Evolutionary conservation across 2,329 filamentous ascomycete species (phyloP), one percentile per base, ranked within the genome.

Genomic region (Phaeosphaeriaceae sp.): DNA sequence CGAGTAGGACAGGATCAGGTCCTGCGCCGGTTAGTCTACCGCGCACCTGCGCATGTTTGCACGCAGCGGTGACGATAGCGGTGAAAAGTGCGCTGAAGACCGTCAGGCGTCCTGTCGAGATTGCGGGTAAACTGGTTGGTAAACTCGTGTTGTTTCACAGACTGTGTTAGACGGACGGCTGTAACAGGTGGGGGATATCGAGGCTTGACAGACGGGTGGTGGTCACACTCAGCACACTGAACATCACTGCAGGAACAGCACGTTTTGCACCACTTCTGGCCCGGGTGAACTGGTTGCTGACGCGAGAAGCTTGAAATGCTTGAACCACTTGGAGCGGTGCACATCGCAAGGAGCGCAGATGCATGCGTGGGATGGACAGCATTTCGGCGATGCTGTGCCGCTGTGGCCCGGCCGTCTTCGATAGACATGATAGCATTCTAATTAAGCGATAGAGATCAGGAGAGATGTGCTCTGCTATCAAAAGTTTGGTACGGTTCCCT

Each of bases 1-100:
- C 22, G 49, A 51, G 22, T 17, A 54, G 7, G 22, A 44, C 44
- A 56, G 48, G 23, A 32, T 32, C 47, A 46, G 21, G 43, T 46
- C 21, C 23, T 46, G 23, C n/a, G 24, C 47, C 43, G 42, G 43
- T 11, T 46, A 17, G 21, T 24, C 43, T 46, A 19, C 43, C 19
- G 21, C 43, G 43, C 23, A 46, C 19, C 43, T 46, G 43, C 43
- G 43, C 43, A 46, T 46, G 35, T 46, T 9, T 22, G 19, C 43
- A 22, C 15, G 19, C 19, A 3, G 19, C 19, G 19, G 43, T 46
- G 43, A 22, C 19, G 43, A 44, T 21, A 44, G 8, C 8, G n/a
- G 42, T 35, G 30, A 35, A 13, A 15, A n/a, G 35, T 40, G 35
- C 35, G 35, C 35, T 40, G 35, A 40, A 40, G 35, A 40, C 35